Base-by-base conservation (phyloP, 768 basidiomycete genomes). In the Pulveroboletus sp. region DNA sequence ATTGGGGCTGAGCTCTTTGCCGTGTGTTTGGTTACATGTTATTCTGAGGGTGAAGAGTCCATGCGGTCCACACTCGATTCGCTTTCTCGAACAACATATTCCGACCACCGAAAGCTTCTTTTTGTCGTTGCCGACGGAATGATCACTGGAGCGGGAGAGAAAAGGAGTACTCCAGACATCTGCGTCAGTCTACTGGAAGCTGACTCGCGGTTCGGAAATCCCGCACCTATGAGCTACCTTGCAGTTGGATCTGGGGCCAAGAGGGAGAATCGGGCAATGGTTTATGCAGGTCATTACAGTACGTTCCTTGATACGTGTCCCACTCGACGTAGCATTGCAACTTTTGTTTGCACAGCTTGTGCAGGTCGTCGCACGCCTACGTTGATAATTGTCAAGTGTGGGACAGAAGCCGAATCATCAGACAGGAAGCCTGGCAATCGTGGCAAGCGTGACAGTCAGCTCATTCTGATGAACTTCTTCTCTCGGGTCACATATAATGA, bases 221-320 rank as follows among this genome's bases (percentile, higher is more conserved):
- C 96, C 3, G 82, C 82, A 39, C 92, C 95, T 5, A 95, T 98
- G 94, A 84, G 79, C 54, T 99, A 97, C 63, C 71, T 78, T 49
- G 89, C 96, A 2, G 92, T 99, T 27, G 96, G 93, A 2, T 81
- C 86, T 8, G 95, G 96, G 3, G 71, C 82, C 17, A 97, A 98
- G 74, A 79, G 77, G 46, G 85, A 93, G 64, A 99, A 99, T 60
- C 79, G 93, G 47, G 95, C 95, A 7, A 90, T 96, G 90, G 89
- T 98, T 17, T 98, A 99, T 74, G 96, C 96, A 45, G 96, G 96
- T n/a, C 95, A 99, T 74, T 97, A 98, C 70, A 89, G 93, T 94
- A 67, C 65, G 92, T 80, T 42, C 33, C 55, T 15, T 32, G 26
- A 28, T 39, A 3, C 17, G 9, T 5, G 5, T 41, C 27, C 39